phyloP scores from a whole-genome alignment of 2,329 filamentous ascomycete genomes.

The Aspergillus vadensis region DNA sequence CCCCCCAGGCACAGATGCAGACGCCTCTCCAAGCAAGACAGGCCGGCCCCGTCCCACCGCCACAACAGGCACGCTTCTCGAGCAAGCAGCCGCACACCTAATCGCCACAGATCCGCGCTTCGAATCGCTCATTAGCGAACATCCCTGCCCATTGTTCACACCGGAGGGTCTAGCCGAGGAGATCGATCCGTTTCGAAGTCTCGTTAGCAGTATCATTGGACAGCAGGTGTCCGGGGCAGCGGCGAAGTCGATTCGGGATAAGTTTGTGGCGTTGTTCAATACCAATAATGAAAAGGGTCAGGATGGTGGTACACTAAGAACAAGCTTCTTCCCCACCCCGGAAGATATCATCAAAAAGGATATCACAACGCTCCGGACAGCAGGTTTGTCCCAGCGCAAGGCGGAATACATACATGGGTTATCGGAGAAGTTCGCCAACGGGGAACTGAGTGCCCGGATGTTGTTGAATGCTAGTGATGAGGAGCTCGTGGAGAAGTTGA shows the following conservation, averaged over 20 bases:
- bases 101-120: constrained; percentile 72
- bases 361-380: constrained; percentile 72
- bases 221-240: constrained; percentile 96
- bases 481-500: constrained; percentile 77
- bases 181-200: constrained; percentile 82
- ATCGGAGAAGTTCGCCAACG: constrained; percentile 74
- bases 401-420: constrained; percentile 91
- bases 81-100: constrained; percentile 74
- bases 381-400: constrained; percentile 89
- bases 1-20: constrained; percentile 40
- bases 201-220: constrained; percentile 86
- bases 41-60: constrained; percentile 48
- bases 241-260: constrained; percentile 82
- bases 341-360: constrained; percentile 66
- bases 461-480: constrained; percentile 80
- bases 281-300: constrained; percentile 25
- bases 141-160: constrained; percentile 78
- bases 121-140: constrained; percentile 68
- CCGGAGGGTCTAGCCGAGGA: constrained; percentile 78
- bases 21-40: constrained; percentile 44
- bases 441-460: constrained; percentile 74
- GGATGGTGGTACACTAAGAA: constrained; percentile 11
- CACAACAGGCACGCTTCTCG: constrained; percentile 72
- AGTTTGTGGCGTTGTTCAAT: constrained; percentile 75
- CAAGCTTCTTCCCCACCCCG: constrained; percentile 69